Evolutionary conservation across 768 basidiomycete species (phyloP).

Genomic region (Hygrophorus pudorinus): DNA sequence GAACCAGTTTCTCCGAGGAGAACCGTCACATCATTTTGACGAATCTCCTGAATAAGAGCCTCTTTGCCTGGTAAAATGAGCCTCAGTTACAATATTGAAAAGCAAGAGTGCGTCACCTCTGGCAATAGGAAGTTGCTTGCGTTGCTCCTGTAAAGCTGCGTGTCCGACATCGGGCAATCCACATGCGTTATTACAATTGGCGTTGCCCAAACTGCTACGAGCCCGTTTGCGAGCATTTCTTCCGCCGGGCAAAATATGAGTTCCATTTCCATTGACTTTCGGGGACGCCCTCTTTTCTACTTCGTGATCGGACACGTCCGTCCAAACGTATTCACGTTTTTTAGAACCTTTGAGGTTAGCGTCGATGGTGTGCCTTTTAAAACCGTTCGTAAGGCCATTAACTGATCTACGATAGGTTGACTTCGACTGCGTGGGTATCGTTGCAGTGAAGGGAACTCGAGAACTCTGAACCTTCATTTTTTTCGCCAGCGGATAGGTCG

Average conservation of each 20-base stretch:
- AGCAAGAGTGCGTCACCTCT: constrained; percentile 36
- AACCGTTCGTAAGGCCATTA: too few relatives aligned
- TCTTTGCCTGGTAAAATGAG: constrained; percentile 50
- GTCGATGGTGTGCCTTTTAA: too few relatives aligned
- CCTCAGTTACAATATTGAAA: not conserved
- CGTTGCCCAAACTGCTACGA: not conserved
- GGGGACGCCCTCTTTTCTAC: not conserved
- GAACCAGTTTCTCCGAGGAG: constrained; percentile 96
- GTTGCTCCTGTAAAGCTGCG: constrained; percentile 47
- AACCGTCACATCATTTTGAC: constrained; percentile 73
- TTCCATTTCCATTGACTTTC: not conserved
- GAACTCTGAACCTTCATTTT: too few relatives aligned
- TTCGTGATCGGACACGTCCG: not conserved
- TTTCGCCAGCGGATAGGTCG: too few relatives aligned
- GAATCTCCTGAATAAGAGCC: constrained; percentile 62
- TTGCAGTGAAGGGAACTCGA: too few relatives aligned
- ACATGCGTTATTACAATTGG: not conserved
- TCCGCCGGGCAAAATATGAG: not conserved
- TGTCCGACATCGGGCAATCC: constrained; percentile 9
- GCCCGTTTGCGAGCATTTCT: constrained; percentile 8
- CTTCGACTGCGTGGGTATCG: too few relatives aligned
- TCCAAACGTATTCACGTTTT: not conserved
- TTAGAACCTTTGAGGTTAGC: too few relatives aligned
- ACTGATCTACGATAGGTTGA: too few relatives aligned
- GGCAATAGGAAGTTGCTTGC: constrained; percentile 68